Base-by-base conservation (phyloP, 164 flowering plant genomes). In the Pachysandra terminalis region DNA sequence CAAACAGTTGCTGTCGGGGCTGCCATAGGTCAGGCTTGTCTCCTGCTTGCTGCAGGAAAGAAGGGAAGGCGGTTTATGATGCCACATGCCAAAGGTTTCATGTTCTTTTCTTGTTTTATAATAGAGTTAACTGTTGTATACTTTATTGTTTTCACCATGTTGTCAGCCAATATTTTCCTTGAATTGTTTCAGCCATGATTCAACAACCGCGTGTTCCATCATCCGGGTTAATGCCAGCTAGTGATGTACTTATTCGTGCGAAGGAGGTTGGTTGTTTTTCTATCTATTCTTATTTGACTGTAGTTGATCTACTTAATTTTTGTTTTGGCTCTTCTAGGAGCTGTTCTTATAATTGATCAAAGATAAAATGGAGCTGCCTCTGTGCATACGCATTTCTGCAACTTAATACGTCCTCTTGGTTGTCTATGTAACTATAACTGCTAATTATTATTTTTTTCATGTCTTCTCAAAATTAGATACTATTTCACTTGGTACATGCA, bases 11-110 rank as follows among this genome's bases (percentile, higher is more conserved):
- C 71, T 64, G 79, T 93, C 68, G 99, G 97, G 35, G 87, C 86
- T 64, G 96, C 97, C 68, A 80, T 85, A 13, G 98, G 99, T 56
- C 91, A 88, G 55, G 95, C 98, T 52, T 91, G 96, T 74, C 86
- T 96, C 57, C 77, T 96, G 59, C 97, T 93, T 77, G 86, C 99
- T 67, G 85, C 98, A 56, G 99, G 99, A 74, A 83, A 86, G 71
- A 88, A 90, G 86, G 99, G 98, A 21, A 79, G 81, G 77, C 85
- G 99, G 48, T 93, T 73, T 74, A 87, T 82, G 87, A 74, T 93
- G 90, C 97, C 95, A 32, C 88, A 86, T 82, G 83, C 97, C 74
- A 87, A 78, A 85, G 93, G 99, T 95, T 67, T 61, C 66, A 22
- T 65, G 48, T 54, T 32, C 0, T 69, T 65, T 55, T 48, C 24